These are phyloP conservation scores for Mitosporidium daphniae DNA, from an alignment of 371 early-diverging fungal genomes.

Conservation along the genomic window DNA sequence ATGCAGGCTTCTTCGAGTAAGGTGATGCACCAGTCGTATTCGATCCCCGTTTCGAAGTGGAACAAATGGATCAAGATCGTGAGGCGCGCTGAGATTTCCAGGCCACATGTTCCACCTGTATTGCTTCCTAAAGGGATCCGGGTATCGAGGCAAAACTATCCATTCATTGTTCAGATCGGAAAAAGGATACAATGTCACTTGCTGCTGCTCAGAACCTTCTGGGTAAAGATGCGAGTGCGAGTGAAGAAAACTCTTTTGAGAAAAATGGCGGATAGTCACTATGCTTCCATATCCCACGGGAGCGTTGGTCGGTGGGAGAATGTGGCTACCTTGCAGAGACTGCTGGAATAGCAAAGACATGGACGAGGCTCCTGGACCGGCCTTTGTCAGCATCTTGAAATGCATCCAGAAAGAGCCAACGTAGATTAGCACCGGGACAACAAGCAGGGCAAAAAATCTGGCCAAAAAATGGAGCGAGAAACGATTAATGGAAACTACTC, in stretches of 20 bases:
- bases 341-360: constrained; percentile 53
- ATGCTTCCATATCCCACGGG: constrained; percentile 20
- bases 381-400: constrained; percentile 5
- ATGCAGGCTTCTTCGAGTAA: too few relatives aligned
- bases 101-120: too few relatives aligned
- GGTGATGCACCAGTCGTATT: too few relatives aligned
- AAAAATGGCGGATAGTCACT: constrained; percentile 31
- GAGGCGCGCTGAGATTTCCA: too few relatives aligned
- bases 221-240: constrained; percentile 45
- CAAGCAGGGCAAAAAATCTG: not conserved
- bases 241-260: constrained; percentile 30
- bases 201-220: constrained; percentile 60
- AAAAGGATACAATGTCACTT: constrained; percentile 58
- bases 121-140: too few relatives aligned
- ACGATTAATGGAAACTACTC: constrained; percentile 14
- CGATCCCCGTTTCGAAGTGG: too few relatives aligned
- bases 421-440: not conserved
- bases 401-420: constrained; percentile 3
- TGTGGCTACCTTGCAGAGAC: constrained; percentile 24
- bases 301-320: constrained; percentile 11
- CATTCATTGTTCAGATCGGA: too few relatives aligned
- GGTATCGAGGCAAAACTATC: too few relatives aligned
- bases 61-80: too few relatives aligned
- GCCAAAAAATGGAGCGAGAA: not conserved
- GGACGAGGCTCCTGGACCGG: constrained; percentile 61